Evolutionary conservation across 2,329 filamentous ascomycete species (phyloP).

Genomic region (Neofusicoccum parvum): DNA sequence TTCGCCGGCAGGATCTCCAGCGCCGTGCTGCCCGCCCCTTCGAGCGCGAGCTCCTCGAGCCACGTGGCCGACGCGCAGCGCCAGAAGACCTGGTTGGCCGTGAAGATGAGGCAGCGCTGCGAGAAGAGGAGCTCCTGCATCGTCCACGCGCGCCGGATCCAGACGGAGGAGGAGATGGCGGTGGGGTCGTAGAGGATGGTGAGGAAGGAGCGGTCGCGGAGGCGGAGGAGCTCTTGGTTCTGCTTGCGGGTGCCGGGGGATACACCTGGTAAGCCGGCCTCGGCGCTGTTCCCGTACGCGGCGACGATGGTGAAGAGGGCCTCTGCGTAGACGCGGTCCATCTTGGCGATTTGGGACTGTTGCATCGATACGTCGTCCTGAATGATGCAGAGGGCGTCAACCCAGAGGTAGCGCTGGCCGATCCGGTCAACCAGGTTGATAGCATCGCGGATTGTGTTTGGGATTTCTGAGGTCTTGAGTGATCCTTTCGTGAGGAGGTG

Average conservation of each 20-base stretch:
- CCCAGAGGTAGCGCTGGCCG: constrained; percentile 24
- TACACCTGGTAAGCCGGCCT: not conserved
- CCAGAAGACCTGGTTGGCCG: not conserved
- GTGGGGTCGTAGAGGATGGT: not conserved
- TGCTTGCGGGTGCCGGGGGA: not conserved
- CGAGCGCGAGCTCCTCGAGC: constrained; percentile 1
- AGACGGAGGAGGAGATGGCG: not conserved
- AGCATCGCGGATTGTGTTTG: constrained; percentile 19
- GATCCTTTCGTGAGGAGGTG: not conserved
- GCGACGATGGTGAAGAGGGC: not conserved
- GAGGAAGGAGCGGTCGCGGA: not conserved
- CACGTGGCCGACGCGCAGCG: not conserved
- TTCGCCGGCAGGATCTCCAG: not conserved
- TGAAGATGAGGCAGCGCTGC: not conserved
- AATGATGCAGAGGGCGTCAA: constrained; percentile 25
- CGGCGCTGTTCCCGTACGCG: not conserved
- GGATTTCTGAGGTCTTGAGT: not conserved
- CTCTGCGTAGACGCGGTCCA: not conserved
- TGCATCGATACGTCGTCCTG: constrained; percentile 16
- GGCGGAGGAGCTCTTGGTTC: not conserved
- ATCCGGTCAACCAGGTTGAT: constrained; percentile 14
- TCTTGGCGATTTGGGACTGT: not conserved
- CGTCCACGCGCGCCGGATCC: not conserved
- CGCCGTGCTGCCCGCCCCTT: not conserved
- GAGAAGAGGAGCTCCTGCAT: constrained; percentile 8